Evolutionary conservation across 148 eudicot genomes (phyloP), one percentile per base, ranked within the genome.

Genomic region (Oxyria digyna): DNA sequence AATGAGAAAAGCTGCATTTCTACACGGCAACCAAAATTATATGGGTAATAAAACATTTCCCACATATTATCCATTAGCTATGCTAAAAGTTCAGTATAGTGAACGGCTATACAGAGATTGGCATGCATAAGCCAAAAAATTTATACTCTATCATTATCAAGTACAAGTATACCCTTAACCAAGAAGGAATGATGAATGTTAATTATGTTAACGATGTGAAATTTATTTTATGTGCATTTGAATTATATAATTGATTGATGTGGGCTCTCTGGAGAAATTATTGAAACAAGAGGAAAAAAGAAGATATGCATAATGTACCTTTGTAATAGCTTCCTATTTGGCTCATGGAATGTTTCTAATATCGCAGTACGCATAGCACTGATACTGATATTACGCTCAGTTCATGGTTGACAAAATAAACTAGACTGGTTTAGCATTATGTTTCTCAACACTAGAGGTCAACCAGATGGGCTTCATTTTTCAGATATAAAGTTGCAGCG

Each of bases 271-370:
- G n/a, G n/a, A n/a, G n/a, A n/a, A n/a, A n/a, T n/a, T n/a, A n/a
- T 46, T 54, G 26, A 23, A 54, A 54, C 62, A 68, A 38, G 62
- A 42, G 43, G 11, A 12, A 4, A 45, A 12, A 32, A 67, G 38
- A 8, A 26, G 23, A 11, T 8, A 42, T 73, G 35, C 33, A 57
- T 40, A 41, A 54, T 26, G 11, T 83, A 94, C 99, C 99, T 94
- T 74, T 94, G 96, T 57, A 94, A 77, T 71, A 94, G 78, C 55
- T 85, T 85, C 45, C 99, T 90, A 79, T 94, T 94, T 72, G 99
- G 99, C 77, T 94, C 99, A 17, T 97, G 99, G 69, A 94, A 94
- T 74, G 99, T 90, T 76, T 94, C 99, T 65, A 83, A 75, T 74
- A 94, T 84, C 50, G 99, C 99, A 42, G 81, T 76, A 67, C 93